These are phyloP conservation scores for Phytophthora constricta DNA, from an alignment of 352 stramenopile genomes.

Conservation along the genomic window DNA sequence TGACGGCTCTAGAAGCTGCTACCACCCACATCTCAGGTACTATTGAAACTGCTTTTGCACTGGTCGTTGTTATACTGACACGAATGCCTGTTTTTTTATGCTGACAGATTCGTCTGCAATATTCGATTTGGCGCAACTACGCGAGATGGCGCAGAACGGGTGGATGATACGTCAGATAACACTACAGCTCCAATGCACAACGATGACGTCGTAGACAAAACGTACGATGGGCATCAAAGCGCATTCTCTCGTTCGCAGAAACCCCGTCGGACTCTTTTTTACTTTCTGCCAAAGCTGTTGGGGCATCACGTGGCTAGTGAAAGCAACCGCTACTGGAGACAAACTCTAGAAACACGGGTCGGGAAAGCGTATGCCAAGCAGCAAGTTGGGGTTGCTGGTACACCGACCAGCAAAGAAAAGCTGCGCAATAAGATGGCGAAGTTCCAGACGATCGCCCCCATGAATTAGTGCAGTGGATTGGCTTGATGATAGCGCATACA, in stretches of 20 bases:
- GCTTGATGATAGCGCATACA: constrained; percentile 5
- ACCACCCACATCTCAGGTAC: too few relatives aligned
- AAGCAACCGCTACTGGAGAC: not conserved
- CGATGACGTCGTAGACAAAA: not conserved
- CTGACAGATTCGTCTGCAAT: too few relatives aligned
- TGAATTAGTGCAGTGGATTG: constrained; percentile 6
- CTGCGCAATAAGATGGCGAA: not conserved
- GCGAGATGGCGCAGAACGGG: too few relatives aligned
- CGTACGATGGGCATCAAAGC: not conserved
- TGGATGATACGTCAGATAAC: not conserved
- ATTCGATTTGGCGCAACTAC: too few relatives aligned
- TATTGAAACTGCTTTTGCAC: too few relatives aligned
- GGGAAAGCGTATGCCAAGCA: not conserved
- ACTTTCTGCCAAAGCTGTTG: constrained; percentile 9
- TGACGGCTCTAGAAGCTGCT: too few relatives aligned
- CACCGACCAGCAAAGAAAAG: not conserved
- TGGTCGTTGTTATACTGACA: too few relatives aligned
- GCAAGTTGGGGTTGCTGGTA: too few relatives aligned
- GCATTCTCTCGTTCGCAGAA: not conserved
- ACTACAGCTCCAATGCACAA: not conserved
- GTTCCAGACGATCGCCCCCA: not conserved
- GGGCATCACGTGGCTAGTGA: constrained; percentile 5
- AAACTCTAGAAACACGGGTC: not conserved
- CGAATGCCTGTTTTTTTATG: too few relatives aligned
- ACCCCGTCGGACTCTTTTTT: not conserved